Evolutionary conservation across 1,284 basidiomycete species (phyloP).

Genomic region (Apiotrichum akiyoshidainum): DNA sequence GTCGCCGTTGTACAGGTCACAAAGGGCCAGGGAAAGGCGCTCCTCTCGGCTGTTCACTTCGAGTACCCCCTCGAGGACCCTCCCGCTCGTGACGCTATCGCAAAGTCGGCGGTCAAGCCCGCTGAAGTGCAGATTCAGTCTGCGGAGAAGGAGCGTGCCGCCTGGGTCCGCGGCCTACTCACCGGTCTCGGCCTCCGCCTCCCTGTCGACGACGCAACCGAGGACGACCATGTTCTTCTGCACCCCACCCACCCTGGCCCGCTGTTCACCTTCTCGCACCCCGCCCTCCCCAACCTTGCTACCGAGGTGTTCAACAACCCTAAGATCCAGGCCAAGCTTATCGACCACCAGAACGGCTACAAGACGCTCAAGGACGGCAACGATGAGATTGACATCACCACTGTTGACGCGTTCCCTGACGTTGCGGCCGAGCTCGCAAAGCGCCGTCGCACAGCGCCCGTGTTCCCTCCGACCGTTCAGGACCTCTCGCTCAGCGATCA

Average conservation of each 20-base stretch:
- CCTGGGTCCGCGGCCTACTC: conserved; percentile 43
- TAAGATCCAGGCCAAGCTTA: conserved; percentile 28
- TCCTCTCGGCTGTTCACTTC: conserved; percentile 63
- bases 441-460: conserved; percentile 42
- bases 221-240: conserved; percentile 40
- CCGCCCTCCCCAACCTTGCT: conserved; percentile 31
- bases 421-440: conserved; percentile 50
- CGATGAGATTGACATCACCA: conserved; percentile 67
- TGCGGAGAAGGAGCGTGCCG: conserved; percentile 43
- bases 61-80: conserved; percentile 60
- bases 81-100: conserved; percentile 51
- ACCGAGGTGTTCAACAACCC: conserved; percentile 15
- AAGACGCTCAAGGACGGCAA: conserved; percentile 58
- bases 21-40: conserved; percentile 59
- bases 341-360: conserved; percentile 34
- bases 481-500: conserved; percentile 25
- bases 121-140: conserved; percentile 31
- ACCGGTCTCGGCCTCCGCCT: conserved; percentile 38
- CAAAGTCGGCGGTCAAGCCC: conserved; percentile 31
- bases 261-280: conserved; percentile 46
- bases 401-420: conserved; percentile 28
- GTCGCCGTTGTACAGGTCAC: conserved; percentile 57
- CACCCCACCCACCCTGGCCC: conserved; percentile 50
- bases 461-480: conserved; percentile 21
- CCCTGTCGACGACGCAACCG: conserved; percentile 18